Conservation (phyloP, 352 stramenopile genomes). For the Phytophthora capsici region DNA sequence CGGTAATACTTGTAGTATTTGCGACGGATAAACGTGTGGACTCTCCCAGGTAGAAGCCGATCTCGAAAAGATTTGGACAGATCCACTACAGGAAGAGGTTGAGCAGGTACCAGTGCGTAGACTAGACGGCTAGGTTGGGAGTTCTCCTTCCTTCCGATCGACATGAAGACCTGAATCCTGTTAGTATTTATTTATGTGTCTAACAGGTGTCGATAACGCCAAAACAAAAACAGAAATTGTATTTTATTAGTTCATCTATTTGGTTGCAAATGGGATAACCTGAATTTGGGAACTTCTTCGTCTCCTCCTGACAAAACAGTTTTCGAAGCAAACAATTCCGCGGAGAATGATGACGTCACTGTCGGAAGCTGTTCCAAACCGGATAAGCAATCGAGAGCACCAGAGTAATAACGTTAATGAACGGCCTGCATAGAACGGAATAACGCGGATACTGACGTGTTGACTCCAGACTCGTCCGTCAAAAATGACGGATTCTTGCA, state of each 20-base stretch:
- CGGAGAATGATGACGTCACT: constrained; percentile 32
- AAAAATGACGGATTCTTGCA: constrained; percentile 13
- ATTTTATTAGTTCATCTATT: no score
- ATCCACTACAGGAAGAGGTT: constrained; percentile 38
- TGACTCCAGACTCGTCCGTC: constrained; percentile 9
- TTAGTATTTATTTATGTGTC: no score
- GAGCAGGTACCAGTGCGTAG: constrained; percentile 39
- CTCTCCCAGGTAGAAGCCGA: constrained; percentile 20
- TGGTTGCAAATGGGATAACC: background rate
- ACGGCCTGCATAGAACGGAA: constrained; percentile 17
- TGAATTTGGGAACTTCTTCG: background rate
- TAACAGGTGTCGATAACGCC: no score
- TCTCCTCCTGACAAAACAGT: constrained; percentile 15
- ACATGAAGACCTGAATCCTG: background rate
- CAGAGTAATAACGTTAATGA: constrained; percentile 14
- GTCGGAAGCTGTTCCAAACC: constrained; percentile 10
- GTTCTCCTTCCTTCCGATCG: background rate
- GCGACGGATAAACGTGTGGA: constrained; percentile 25
- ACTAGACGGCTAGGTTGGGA: background rate
- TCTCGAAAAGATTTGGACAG: constrained; percentile 46
- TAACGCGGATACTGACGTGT: constrained; percentile 5
- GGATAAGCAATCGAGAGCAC: constrained; percentile 12
- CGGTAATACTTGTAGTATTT: constrained; percentile 34
- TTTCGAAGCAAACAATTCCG: constrained; percentile 37
- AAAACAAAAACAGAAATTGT: no score